Base-by-base conservation (phyloP, 2,329 filamentous ascomycete genomes). In the Calonectria henricotiae region DNA sequence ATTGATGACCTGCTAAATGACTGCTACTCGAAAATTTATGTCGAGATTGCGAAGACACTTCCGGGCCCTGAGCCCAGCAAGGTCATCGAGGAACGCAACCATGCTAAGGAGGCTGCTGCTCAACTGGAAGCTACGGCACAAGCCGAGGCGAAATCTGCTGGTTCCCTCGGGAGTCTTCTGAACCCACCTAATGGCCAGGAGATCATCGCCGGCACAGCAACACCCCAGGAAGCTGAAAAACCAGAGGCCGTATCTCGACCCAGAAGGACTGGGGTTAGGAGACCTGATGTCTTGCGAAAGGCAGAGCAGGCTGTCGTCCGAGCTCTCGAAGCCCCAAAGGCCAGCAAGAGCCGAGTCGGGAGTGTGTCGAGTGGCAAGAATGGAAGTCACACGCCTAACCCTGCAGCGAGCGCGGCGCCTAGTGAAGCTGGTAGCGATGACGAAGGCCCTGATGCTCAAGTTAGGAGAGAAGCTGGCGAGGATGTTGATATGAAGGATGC, bases 1-100 rank as follows among this genome's bases (percentile, higher is more conserved):
- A 96, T 98, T 51, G 96, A 99, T 77, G 96, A 99, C 78, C 88
- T 98, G n/a, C 93, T 98, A 74, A 93, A 92, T 25, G 96, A 99
- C 82, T 91, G 93, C 60, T 99, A 98, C 81, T 93, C 94, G 1
- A 88, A 90, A 60, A 85, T 97, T 17, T 96, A 94, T 79, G 86
- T 88, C 20, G 89, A 92, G 35, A 84, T 95, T 60, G 90, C 90
- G 2, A 88, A 88, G 47, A 86, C 85, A 4, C 82, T 94, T 2
- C 88, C 89, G 0, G 85, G 85, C 32, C 79, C 82, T n/a, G 83
- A 87, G 54, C 83, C 88, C 25, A 82, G 85, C 70, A 80, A 82
- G 69, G 81, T 85, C 66, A 85, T 84, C 73, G 88, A 82, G 75
- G 88, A 83, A 71, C 83, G 83, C 60, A 83, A 83, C 7, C 82